phyloP scores from a whole-genome alignment of 768 basidiomycete species.

The Lactifluus hygrophoroides region DNA sequence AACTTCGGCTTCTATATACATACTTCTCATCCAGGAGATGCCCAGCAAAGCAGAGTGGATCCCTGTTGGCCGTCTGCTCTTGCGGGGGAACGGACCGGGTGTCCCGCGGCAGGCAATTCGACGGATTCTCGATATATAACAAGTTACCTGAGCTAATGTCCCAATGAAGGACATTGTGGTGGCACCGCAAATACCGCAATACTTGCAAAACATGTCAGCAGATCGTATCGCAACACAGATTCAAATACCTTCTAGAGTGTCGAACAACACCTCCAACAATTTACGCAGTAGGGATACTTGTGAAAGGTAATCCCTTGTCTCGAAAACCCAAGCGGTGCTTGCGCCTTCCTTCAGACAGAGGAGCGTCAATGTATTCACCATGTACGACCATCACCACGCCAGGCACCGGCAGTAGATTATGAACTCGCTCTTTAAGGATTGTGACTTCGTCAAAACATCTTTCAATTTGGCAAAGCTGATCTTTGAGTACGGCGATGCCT shows the following conservation, averaged over 20 bases:
- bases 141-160: neutral
- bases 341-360: neutral
- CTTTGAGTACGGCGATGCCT: neutral
- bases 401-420: neutral
- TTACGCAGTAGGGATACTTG: neutral
- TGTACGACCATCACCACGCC: neutral
- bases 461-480: neutral
- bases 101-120: neutral
- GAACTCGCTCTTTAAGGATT: neutral
- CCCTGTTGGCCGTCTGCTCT: no score
- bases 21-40: neutral
- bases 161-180: neutral
- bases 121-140: neutral
- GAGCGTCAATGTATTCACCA: neutral
- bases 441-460: neutral
- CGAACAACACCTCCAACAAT: constrained; percentile 1
- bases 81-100: no score
- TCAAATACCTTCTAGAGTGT: constrained; percentile 3
- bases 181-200: neutral
- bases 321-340: neutral
- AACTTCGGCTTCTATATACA: neutral
- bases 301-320: neutral
- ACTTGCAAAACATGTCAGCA: constrained; percentile 7
- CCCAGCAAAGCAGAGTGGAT: neutral
- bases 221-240: neutral